These are phyloP conservation scores for Aspergillus spinulosporus DNA, from an alignment of 2,329 filamentous ascomycete genomes.

Conservation along the genomic window DNA sequence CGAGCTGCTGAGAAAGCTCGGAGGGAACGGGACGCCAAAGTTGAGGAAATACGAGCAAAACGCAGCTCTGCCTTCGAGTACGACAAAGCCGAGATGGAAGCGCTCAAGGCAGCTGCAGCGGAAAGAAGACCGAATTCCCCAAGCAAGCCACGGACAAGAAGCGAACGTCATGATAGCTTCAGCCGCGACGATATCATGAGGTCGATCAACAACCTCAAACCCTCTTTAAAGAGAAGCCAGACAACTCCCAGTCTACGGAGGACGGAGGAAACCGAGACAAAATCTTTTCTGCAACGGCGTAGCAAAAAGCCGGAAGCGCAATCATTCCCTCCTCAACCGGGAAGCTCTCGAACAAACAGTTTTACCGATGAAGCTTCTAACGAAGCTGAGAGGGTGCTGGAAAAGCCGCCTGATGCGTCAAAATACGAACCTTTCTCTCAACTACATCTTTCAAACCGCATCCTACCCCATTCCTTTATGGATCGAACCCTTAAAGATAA, in stretches of 20 bases:
- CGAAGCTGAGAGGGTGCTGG: conserved; percentile 19
- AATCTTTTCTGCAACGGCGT: conserved; percentile 26
- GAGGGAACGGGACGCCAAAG: conserved; percentile 40
- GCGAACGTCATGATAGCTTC: conserved; percentile 54
- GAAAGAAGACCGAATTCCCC: conserved; percentile 28
- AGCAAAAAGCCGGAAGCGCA: conserved; percentile 27
- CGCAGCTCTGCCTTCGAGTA: conserved; percentile 47
- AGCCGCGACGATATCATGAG: conserved; percentile 63
- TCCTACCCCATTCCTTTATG: conserved; percentile 77
- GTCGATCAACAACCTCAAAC: conserved; percentile 32
- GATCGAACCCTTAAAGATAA: conserved; percentile 76
- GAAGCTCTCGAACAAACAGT: conserved; percentile 20
- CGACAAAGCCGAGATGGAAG: conserved; percentile 46
- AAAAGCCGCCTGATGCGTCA: conserved; percentile 49
- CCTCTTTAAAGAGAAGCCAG: conserved; percentile 36
- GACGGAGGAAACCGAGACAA: conserved; percentile 15
- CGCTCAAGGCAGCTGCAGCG: conserved; percentile 42
- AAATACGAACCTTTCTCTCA: conserved; percentile 85
- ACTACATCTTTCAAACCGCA: conserved; percentile 77
- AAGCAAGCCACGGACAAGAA: conserved; percentile 50
- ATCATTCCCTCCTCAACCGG: conserved; percentile 16
- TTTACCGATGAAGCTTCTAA: conserved; percentile 17
- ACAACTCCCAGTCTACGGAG: conserved; percentile 34
- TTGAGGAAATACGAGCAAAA: conserved; percentile 39
- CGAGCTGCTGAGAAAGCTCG: conserved; percentile 45